Percentiles rank a stretch among this genome's conserved stretches.
phyloP scores from a whole-genome alignment of 1,284 basidiomycete species.

The Leccinum ponderosum region DNA sequence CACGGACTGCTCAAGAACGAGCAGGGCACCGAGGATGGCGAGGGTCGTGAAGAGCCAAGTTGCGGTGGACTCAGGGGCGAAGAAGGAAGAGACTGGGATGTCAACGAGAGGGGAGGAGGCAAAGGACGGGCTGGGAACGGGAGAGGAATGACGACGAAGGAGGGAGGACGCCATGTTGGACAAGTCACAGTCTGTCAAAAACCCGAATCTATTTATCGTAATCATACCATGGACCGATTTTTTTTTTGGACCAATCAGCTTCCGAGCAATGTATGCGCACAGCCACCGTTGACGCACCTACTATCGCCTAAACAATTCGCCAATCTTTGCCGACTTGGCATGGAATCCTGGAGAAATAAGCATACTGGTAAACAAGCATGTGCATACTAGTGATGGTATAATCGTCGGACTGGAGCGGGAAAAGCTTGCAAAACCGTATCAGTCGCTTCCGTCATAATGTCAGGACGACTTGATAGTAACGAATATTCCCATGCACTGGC shows the following conservation, averaged over 20 bases:
- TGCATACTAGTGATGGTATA: too few species aligned
- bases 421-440: neutral
- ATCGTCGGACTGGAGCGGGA: too few species aligned
- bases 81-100: slow-evolving; percentile 48
- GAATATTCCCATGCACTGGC: too few species aligned
- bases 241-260: neutral
- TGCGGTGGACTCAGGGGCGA: slow-evolving; percentile 37
- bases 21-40: slow-evolving; percentile 62
- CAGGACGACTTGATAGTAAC: neutral
- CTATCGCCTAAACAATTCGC: neutral
- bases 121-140: slow-evolving; percentile 43
- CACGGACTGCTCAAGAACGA: slow-evolving; percentile 79
- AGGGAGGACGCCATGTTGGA: slow-evolving; percentile 37
- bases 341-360: neutral
- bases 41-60: slow-evolving; percentile 69
- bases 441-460: neutral
- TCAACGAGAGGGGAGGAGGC: slow-evolving; percentile 39
- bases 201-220: neutral
- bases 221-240: neutral
- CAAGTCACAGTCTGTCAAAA: neutral
- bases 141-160: slow-evolving; percentile 35
- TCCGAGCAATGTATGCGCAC: neutral
- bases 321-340: neutral
- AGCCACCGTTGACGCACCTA: neutral
- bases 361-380: too few species aligned